These are phyloP conservation scores for Benincasa hispida DNA, from an alignment of 306 rosid genomes.

Conservation along the genomic window DNA sequence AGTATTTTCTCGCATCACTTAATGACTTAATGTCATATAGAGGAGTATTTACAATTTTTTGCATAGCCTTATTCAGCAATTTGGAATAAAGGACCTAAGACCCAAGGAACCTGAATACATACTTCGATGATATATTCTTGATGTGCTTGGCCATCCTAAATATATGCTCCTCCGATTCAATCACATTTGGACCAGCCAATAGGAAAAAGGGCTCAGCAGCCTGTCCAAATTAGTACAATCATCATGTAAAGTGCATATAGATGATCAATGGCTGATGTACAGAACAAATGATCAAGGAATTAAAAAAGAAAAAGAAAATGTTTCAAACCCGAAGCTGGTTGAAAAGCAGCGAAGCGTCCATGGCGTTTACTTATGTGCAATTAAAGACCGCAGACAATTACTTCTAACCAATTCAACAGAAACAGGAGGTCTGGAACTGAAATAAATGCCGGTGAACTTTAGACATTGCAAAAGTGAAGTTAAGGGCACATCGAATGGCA, in stretches of 20 bases:
- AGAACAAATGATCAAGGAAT: background rate
- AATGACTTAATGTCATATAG: background rate
- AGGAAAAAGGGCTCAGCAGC: constrained; percentile 77
- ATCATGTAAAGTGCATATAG: constrained; percentile 3
- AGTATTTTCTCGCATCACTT: background rate
- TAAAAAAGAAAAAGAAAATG: background rate
- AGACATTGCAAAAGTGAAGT: background rate
- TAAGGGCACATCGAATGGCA: background rate
- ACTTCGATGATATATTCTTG: constrained; percentile 60
- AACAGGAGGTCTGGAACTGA: background rate
- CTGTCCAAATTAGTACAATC: constrained; percentile 27
- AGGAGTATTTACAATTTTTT: background rate
- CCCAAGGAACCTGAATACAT: constrained; percentile 11
- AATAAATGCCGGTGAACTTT: background rate
- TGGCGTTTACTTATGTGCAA: background rate
- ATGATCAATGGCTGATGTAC: background rate
- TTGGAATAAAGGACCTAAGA: background rate
- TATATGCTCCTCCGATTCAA: constrained; percentile 84
- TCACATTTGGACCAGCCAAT: constrained; percentile 92
- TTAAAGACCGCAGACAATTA: background rate
- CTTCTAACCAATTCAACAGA: background rate
- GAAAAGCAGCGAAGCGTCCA: constrained; percentile 32
- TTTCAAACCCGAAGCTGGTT: constrained; percentile 35
- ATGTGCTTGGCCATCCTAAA: constrained; percentile 68
- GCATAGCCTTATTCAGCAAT: background rate